A percentile compares a stretch with the other conserved stretches of the same genome.
These are phyloP conservation scores for Backusella psychrophila DNA, from an alignment of 192 early-diverging fungal genomes.

Conservation along the genomic window DNA sequence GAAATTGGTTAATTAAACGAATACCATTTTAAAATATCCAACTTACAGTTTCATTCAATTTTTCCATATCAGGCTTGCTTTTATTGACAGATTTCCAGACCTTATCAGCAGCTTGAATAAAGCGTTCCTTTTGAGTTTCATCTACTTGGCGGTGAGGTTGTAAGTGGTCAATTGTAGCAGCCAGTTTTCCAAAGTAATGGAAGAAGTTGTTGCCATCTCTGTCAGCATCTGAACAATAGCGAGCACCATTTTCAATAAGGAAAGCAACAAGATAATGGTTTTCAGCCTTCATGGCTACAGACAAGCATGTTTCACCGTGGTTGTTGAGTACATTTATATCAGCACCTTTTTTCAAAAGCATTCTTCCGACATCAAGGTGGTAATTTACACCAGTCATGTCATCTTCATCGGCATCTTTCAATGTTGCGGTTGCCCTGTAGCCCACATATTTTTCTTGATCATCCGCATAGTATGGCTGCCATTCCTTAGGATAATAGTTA, in stretches of 20 bases:
- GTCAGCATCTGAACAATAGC: conserved; percentile 7
- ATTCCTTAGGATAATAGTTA: background rate
- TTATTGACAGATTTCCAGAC: conserved; percentile 13
- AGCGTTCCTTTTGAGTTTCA: background rate
- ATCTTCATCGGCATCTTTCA: background rate
- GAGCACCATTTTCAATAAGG: conserved; percentile 28
- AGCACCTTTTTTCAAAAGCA: conserved; percentile 18
- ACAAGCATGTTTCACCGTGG: conserved; percentile 32
- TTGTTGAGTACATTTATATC: conserved; percentile 13
- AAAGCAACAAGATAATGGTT: conserved; percentile 22
- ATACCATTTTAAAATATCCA: background rate
- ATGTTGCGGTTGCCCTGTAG: background rate
- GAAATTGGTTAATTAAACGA: background rate
- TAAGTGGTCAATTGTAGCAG: background rate
- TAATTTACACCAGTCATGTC: conserved; percentile 5
- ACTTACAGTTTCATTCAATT: background rate
- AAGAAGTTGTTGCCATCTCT: conserved; percentile 23
- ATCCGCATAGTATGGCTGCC: background rate
- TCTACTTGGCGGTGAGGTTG: background rate
- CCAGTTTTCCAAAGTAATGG: conserved; percentile 24
- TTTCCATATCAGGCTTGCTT: background rate
- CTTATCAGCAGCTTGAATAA: background rate
- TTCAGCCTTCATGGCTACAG: conserved; percentile 1
- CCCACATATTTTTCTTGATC: background rate
- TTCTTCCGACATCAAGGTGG: conserved; percentile 10